A percentile compares a stretch with the other conserved stretches of the same genome.
These are phyloP conservation scores for Mycena sp. DNA, from an alignment of 1,284 basidiomycete species.

Conservation along the genomic window DNA sequence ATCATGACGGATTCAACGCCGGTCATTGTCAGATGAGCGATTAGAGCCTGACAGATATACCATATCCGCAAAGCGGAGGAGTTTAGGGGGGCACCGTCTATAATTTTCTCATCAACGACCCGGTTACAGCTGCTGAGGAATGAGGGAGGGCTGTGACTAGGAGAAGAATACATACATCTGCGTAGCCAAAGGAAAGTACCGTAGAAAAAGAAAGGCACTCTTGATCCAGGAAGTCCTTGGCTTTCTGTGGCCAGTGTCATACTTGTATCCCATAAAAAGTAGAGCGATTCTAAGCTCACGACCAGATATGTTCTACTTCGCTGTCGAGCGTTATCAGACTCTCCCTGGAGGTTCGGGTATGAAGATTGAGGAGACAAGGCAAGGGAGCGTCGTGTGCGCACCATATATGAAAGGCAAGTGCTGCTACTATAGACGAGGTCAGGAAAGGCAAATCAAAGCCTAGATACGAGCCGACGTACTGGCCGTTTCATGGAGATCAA, in stretches of 20 bases:
- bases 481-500: constrained; percentile 21
- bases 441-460: neutral
- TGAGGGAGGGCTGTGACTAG: neutral
- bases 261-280: neutral
- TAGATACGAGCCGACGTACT: neutral
- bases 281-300: constrained; percentile 20
- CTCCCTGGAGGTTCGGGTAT: constrained; percentile 23
- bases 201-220: constrained; percentile 33
- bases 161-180: constrained; percentile 25
- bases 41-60: constrained; percentile 31
- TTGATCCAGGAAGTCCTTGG: constrained; percentile 35
- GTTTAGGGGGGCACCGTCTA: neutral
- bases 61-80: constrained; percentile 28
- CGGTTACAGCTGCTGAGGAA: constrained; percentile 27
- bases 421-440: constrained; percentile 18
- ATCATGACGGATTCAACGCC: constrained; percentile 36
- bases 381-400: neutral
- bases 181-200: constrained; percentile 33
- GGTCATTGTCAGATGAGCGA: constrained; percentile 30
- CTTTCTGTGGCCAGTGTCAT: constrained; percentile 24
- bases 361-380: neutral
- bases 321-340: constrained; percentile 33
- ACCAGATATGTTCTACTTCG: constrained; percentile 36
- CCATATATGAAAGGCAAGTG: constrained; percentile 32
- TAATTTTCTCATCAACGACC: constrained; percentile 14